A percentile compares a stretch with the other conserved stretches of the same genome.
Conservation (phyloP, 805 yeast species). For the Pichia exigua region DNA sequence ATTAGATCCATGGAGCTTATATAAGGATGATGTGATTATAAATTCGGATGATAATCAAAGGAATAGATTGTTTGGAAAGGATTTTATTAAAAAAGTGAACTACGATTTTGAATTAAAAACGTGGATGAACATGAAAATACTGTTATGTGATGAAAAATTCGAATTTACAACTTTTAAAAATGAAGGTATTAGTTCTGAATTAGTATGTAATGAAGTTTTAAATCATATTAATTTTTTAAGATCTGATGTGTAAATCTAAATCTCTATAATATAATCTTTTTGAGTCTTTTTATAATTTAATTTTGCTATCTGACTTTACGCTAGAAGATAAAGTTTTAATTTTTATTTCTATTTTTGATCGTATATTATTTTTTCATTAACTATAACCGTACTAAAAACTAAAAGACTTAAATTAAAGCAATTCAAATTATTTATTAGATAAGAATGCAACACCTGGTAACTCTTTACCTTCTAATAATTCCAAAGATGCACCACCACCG, state of each 20-base stretch:
- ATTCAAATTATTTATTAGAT: constrained; percentile 47
- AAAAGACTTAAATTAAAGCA: background rate
- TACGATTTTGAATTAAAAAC: constrained; percentile 50
- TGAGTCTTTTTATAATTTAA: constrained; percentile 17
- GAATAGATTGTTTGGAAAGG: constrained; percentile 50
- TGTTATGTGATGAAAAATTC: constrained; percentile 37
- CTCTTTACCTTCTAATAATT: constrained; percentile 96
- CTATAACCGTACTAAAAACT: background rate
- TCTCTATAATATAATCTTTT: background rate
- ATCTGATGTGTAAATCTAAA: background rate
- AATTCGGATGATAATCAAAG: constrained; percentile 36
- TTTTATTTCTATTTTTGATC: too few relatives aligned
- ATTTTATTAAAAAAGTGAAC: constrained; percentile 38
- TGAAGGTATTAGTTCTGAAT: background rate
- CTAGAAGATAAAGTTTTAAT: too few relatives aligned
- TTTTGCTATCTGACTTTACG: background rate
- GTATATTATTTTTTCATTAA: background rate
- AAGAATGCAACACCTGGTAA: constrained; percentile 96
- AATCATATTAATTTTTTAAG: background rate
- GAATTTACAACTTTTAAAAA: background rate
- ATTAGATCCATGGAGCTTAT: constrained; percentile 52
- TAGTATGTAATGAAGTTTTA: constrained; percentile 1
- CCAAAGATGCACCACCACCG: constrained; percentile 99
- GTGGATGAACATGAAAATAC: constrained; percentile 49
- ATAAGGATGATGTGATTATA: constrained; percentile 31